These are phyloP conservation scores for Bryopsis sp. DNA, from an alignment of 139 green algal genomes.

Conservation along the genomic window DNA sequence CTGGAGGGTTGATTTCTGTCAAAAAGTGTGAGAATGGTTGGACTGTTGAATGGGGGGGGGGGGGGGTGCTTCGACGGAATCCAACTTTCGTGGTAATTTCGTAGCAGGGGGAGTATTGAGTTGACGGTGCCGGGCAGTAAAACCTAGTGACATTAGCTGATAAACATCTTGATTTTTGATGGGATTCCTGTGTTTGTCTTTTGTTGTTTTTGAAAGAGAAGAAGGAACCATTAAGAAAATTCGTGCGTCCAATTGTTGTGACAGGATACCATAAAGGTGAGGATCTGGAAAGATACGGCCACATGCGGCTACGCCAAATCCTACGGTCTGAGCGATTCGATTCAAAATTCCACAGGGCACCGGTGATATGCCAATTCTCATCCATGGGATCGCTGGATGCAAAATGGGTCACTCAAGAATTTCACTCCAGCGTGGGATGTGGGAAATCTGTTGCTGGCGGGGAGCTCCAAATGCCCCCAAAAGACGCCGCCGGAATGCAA, in stretches of 20 bases:
- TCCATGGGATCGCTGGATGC: constrained; percentile 53
- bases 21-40: too few relatives aligned
- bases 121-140: too few relatives aligned
- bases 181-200: too few relatives aligned
- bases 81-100: too few relatives aligned
- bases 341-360: constrained; percentile 20
- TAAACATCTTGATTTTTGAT: too few relatives aligned
- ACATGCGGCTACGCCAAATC: constrained; percentile 48
- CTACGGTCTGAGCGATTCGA: constrained; percentile 37
- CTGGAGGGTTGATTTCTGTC: too few relatives aligned
- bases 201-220: too few relatives aligned
- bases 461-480: background rate
- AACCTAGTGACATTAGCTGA: too few relatives aligned
- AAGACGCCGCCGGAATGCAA: constrained; percentile 22
- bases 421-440: constrained; percentile 40
- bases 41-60: too few relatives aligned
- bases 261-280: constrained; percentile 41
- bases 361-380: constrained; percentile 55
- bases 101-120: too few relatives aligned
- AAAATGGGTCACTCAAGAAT: constrained; percentile 51
- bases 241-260: constrained; percentile 35
- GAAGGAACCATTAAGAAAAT: background rate
- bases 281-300: constrained; percentile 41
- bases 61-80: too few relatives aligned
- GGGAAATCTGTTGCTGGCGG: constrained; percentile 19